A percentile compares a stretch with the other conserved stretches of the same genome.
Evolutionary conservation across 202 grass and related monocot genomes (phyloP).

Genomic region (Schoenoplectus triqueter): DNA sequence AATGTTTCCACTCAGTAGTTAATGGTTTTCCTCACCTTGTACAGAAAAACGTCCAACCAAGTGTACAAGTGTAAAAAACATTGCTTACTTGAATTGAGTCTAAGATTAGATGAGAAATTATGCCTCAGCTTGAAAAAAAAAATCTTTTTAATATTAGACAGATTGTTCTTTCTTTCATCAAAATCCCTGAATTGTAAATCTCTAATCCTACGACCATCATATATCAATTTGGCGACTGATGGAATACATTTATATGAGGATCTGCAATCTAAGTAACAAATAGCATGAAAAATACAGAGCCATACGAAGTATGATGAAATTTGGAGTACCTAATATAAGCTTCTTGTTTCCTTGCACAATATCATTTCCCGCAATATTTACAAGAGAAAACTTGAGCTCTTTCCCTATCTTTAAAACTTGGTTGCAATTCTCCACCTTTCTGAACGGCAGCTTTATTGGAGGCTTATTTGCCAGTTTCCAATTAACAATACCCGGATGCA

Average conservation of each 20-base stretch:
- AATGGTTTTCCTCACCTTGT: not conserved
- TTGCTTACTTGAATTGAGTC: not conserved
- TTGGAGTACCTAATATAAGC: conserved; percentile 77
- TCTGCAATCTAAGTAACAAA: conserved; percentile 14
- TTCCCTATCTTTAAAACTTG: conserved; percentile 97
- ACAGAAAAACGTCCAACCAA: not conserved
- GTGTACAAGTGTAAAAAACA: not conserved
- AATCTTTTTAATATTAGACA: not conserved
- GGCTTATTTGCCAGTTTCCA: conserved; percentile 90
- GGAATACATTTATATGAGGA: not conserved
- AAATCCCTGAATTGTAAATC: not conserved
- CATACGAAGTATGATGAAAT: conserved; percentile 16
- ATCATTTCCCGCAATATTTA: conserved; percentile 96
- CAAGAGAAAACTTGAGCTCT: conserved; percentile 93
- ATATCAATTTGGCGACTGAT: conserved; percentile 29
- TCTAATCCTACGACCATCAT: not conserved
- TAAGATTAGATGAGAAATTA: not conserved
- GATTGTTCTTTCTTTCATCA: not conserved
- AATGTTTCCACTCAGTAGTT: not conserved
- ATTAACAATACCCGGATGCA: conserved; percentile 74
- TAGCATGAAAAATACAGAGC: conserved; percentile 35
- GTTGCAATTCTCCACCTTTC: conserved; percentile 97
- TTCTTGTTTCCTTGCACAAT: conserved; percentile 98
- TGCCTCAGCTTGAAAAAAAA: no score
- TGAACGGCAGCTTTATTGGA: conserved; percentile 92